Conservation (phyloP, 2,329 filamentous ascomycete genomes). For the Talaromyces sp. region DNA sequence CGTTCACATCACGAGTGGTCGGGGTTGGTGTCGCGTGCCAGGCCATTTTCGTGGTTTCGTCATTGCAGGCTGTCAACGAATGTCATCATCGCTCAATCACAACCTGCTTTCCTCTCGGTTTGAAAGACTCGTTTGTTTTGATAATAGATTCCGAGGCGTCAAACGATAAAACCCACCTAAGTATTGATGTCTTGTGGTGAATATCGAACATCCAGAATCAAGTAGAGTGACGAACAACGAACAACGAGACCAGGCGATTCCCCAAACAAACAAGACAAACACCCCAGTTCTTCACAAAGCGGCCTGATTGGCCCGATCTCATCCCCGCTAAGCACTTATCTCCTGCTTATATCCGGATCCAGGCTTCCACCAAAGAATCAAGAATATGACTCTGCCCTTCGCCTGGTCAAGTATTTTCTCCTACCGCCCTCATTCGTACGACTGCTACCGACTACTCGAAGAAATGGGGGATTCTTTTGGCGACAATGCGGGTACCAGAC, state of each 20-base stretch:
- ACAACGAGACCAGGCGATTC: not conserved
- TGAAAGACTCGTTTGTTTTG: not conserved
- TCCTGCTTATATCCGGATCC: not conserved
- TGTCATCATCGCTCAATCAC: not conserved
- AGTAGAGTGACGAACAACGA: not conserved
- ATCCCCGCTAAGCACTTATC: not conserved
- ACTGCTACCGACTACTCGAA: conserved; percentile 12
- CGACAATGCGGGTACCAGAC: conserved; percentile 20
- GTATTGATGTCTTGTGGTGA: not conserved
- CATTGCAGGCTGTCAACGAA: not conserved
- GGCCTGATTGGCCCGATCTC: conserved; percentile 14
- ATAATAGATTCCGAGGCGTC: not conserved
- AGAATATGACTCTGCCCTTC: conserved; percentile 9
- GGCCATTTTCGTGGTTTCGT: not conserved
- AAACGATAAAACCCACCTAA: too few species aligned
- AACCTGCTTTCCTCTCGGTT: not conserved
- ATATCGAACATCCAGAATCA: not conserved
- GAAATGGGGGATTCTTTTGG: conserved; percentile 17
- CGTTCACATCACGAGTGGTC: not conserved
- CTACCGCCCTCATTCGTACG: not conserved
- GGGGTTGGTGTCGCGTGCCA: not conserved
- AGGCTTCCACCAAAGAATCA: not conserved
- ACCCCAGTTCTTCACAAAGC: not conserved
- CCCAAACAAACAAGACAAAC: not conserved
- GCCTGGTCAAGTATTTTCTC: conserved; percentile 10